These are phyloP conservation scores for Parachaetomium inaequale DNA, from an alignment of 495 filamentous ascomycete species.

Conservation along the genomic window DNA sequence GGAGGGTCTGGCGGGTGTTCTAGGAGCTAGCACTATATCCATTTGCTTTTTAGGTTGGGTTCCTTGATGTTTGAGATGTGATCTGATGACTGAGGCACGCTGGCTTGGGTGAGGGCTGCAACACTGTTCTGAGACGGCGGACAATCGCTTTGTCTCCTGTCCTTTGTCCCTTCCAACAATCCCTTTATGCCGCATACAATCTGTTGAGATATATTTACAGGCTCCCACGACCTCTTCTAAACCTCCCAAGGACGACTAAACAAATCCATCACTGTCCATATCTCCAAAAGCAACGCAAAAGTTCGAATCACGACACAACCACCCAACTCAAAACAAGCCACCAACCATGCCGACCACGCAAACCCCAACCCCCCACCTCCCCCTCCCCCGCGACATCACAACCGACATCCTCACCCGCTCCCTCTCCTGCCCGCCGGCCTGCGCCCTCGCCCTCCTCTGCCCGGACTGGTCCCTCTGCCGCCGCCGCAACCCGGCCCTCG, in stretches of 20 bases:
- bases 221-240: too few species aligned
- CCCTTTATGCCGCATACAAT: not conserved
- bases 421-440: constrained; percentile 2
- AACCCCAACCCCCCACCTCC: not conserved
- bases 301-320: not conserved
- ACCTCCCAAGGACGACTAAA: too few species aligned
- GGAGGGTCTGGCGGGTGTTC: not conserved
- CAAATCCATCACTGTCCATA: too few species aligned
- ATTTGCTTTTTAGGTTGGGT: constrained; percentile 19
- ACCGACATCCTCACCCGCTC: constrained; percentile 7
- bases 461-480: constrained; percentile 17
- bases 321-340: not conserved
- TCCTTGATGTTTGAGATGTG: not conserved
- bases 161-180: not conserved
- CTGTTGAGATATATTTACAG: not conserved
- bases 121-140: not conserved
- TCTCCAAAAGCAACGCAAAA: too few species aligned
- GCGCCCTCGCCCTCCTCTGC: constrained; percentile 14
- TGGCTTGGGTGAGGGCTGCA: not conserved
- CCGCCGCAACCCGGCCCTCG: not conserved
- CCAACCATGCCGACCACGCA: not conserved
- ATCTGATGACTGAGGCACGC: not conserved
- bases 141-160: not conserved
- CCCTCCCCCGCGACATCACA: constrained; percentile 15
- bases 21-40: constrained; percentile 21